Evolutionary conservation across 2,329 filamentous ascomycete species (phyloP), one percentile per base, ranked within the genome.

Genomic region (Pseudogymnoascus sp.): DNA sequence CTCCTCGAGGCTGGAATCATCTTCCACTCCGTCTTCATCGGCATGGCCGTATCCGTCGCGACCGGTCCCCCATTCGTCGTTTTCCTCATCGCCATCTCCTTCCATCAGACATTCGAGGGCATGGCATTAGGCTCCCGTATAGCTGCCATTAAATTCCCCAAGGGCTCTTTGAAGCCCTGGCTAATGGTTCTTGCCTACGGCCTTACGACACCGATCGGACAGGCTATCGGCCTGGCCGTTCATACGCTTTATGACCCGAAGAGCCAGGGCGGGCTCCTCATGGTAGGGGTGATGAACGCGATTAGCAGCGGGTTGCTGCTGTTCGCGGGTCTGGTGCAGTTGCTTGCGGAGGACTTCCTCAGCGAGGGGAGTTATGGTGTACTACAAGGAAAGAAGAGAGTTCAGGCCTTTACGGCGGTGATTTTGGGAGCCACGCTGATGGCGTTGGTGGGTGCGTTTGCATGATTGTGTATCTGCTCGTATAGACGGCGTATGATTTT

Each of bases 101-200:
- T 93, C 75, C 90, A 95, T 71, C 89, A 96, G 77, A 91, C 89
- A 0, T 96, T 96, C 67, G 91, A 96, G 77, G 91, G 91, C 1
- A 85, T 96, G 12, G 91, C 91, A 0, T 83, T 96, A 4, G 91
- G 91, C 6, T 89, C 89, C 46, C 89, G 91, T 64, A 96, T 96
- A 69, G 89, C 91, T 0, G 89, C 89, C 8, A 85, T 96, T 28
- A 86, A 89, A 73, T 96, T 97, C 71, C 84, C 89, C 0, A 82
- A 82, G 19, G 82, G 82, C 2, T 93, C 90, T 0, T 77, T 84
- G 1, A 89, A 89, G 59, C 93, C 95, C 0, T 83, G 89, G 89
- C 79, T 91, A 7, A 91, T 92, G 89, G 89, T 90, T 1, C 76
- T 92, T 12, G 88, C 88, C 1, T 92, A 91, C 69, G 89, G 89